phyloP scores from a whole-genome alignment of 176 grass and related monocot species.

The Pharus latifolius region DNA sequence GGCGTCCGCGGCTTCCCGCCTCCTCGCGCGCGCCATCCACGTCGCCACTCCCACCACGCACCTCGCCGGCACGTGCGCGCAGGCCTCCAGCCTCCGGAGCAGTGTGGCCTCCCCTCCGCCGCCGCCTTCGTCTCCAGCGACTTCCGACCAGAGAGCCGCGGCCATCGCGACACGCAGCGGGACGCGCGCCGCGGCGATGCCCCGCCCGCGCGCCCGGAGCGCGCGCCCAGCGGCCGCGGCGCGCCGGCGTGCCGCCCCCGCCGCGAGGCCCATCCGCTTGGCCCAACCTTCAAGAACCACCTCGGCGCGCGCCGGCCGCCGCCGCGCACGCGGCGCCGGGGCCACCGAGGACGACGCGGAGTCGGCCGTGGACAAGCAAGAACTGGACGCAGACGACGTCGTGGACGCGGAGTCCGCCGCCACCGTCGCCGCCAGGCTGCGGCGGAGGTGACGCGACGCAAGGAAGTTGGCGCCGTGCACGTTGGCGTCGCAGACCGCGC shows the following conservation, averaged over 20 bases:
- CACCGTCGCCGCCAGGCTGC: neutral
- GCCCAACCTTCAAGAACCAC: constrained; percentile 32
- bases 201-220: neutral
- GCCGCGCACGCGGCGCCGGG: neutral
- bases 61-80: constrained; percentile 33
- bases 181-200: neutral
- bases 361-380: constrained; percentile 32
- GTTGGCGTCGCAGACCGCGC: constrained; percentile 52
- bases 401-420: neutral
- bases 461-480: constrained; percentile 96
- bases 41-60: neutral
- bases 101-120: neutral
- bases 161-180: constrained; percentile 27
- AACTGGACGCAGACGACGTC: constrained; percentile 10
- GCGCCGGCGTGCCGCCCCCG: neutral
- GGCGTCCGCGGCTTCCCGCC: neutral
- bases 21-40: constrained; percentile 18
- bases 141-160: constrained; percentile 33
- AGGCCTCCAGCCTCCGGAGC: constrained; percentile 33
- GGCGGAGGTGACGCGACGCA: constrained; percentile 60
- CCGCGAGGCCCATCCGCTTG: constrained; percentile 9
- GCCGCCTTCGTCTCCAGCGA: neutral
- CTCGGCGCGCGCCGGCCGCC: constrained; percentile 8
- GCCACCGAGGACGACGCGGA: neutral
- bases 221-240: neutral